Conservation (phyloP, 441 rosid genomes). For the Metrosideros polymorpha region DNA sequence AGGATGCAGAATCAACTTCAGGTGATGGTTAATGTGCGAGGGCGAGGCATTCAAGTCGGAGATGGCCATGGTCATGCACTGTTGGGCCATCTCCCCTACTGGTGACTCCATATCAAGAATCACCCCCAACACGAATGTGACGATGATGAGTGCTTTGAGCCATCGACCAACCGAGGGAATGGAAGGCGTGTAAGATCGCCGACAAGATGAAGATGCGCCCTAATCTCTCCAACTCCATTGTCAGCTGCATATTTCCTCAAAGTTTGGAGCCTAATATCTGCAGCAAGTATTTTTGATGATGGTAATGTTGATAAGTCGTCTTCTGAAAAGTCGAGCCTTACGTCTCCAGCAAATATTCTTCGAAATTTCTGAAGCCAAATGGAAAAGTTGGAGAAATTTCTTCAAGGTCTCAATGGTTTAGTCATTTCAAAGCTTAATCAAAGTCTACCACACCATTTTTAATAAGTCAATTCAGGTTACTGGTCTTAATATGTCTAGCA, state of each 20-base stretch:
- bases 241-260: background rate
- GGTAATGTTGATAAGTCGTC: background rate
- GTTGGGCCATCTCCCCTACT: background rate
- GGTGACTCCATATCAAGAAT: background rate
- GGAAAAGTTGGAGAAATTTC: background rate
- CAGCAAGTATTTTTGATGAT: background rate
- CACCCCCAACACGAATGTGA: background rate
- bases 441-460: background rate
- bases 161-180: background rate
- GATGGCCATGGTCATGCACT: background rate
- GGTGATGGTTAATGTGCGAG: background rate
- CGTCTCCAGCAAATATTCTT: background rate
- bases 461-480: too few species aligned
- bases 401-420: background rate
- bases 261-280: background rate
- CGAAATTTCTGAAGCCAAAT: background rate
- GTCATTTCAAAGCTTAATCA: background rate
- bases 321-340: background rate
- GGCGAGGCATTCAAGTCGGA: background rate
- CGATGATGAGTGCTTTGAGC: background rate
- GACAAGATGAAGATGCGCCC: background rate
- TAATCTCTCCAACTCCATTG: background rate
- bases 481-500: background rate
- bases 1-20: background rate
- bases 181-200: background rate